These are phyloP conservation scores for Catharanthus roseus DNA, from an alignment of 257 asterid genomes.

Conservation along the genomic window DNA sequence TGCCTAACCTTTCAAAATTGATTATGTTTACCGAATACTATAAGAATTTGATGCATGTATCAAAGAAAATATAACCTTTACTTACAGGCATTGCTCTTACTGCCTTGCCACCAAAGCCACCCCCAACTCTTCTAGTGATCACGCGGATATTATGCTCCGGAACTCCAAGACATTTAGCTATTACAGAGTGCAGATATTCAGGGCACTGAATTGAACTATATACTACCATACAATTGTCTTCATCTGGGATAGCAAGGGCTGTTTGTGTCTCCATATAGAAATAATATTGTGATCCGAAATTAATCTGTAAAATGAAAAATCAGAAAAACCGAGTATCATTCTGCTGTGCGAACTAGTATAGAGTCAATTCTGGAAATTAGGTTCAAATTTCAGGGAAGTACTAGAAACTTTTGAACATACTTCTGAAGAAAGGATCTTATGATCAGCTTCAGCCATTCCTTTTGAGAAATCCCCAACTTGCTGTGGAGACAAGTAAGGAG, in stretches of 20 bases:
- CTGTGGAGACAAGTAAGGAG: slow-evolving; percentile 34
- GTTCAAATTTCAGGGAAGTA: neutral
- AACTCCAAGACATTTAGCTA: slow-evolving; percentile 65
- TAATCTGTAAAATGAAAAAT: slow-evolving; percentile 31
- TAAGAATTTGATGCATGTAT: neutral
- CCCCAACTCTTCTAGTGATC: slow-evolving; percentile 68
- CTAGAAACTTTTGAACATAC: slow-evolving; percentile 20
- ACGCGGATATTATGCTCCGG: slow-evolving; percentile 62
- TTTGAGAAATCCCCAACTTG: slow-evolving; percentile 52
- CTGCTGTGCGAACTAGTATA: neutral
- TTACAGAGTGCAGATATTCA: slow-evolving; percentile 39
- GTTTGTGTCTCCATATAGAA: slow-evolving; percentile 75
- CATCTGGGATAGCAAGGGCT: slow-evolving; percentile 74
- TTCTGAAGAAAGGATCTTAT: slow-evolving; percentile 52
- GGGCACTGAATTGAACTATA: slow-evolving; percentile 61
- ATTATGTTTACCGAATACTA: neutral
- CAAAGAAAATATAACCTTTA: slow-evolving; percentile 4
- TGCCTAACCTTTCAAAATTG: neutral
- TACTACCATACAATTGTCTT: slow-evolving; percentile 71
- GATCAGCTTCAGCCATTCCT: slow-evolving; percentile 78
- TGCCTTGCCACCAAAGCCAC: slow-evolving; percentile 79
- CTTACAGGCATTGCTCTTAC: slow-evolving; percentile 48
- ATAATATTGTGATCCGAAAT: slow-evolving; percentile 55
- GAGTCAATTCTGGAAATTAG: neutral
- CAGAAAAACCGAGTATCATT: neutral